A percentile compares a stretch with the other conserved stretches of the same genome.
These are phyloP conservation scores for Angomonas deanei DNA, from an alignment of 208 protist genomes.

Conservation along the genomic window DNA sequence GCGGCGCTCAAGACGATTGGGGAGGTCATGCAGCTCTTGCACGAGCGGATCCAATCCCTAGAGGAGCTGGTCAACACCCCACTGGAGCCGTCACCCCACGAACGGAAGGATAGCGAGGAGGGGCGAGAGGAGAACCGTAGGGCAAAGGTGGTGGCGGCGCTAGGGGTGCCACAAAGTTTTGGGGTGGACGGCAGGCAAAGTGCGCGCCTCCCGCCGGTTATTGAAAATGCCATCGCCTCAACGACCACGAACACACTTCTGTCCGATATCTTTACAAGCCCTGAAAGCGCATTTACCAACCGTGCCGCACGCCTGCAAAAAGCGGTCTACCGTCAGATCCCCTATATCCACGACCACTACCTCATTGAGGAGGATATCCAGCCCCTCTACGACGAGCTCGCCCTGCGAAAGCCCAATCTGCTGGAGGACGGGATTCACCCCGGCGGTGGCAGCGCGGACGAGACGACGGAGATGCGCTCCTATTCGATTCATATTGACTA, in stretches of 20 bases:
- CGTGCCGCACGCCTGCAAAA: conserved; percentile 38
- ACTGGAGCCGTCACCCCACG: not conserved
- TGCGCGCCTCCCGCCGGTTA: conserved; percentile 25
- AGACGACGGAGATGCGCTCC: conserved; percentile 9
- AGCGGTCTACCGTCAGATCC: conserved; percentile 43
- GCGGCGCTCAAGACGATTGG: conserved; percentile 22
- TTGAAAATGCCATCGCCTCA: conserved; percentile 35
- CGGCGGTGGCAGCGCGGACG: not conserved
- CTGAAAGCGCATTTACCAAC: conserved; percentile 16
- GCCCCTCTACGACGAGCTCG: conserved; percentile 42
- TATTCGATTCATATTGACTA: conserved; percentile 77
- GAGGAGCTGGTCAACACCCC: conserved; percentile 20
- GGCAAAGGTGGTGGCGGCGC: conserved; percentile 6
- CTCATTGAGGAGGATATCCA: conserved; percentile 32
- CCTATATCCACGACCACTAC: conserved; percentile 53
- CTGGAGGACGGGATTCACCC: not conserved
- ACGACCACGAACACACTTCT: conserved; percentile 46
- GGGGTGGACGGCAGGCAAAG: conserved; percentile 47
- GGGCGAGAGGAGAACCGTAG: not conserved
- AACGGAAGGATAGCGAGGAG: not conserved
- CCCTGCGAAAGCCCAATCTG: conserved; percentile 10
- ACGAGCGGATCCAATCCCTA: conserved; percentile 23
- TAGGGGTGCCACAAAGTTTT: conserved; percentile 26
- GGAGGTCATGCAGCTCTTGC: conserved; percentile 25
- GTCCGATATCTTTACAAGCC: conserved; percentile 39